Evolutionary conservation across 371 early-diverging fungal genomes (phyloP), one percentile per base, ranked within the genome.

Genomic region (Mortierella sp.): DNA sequence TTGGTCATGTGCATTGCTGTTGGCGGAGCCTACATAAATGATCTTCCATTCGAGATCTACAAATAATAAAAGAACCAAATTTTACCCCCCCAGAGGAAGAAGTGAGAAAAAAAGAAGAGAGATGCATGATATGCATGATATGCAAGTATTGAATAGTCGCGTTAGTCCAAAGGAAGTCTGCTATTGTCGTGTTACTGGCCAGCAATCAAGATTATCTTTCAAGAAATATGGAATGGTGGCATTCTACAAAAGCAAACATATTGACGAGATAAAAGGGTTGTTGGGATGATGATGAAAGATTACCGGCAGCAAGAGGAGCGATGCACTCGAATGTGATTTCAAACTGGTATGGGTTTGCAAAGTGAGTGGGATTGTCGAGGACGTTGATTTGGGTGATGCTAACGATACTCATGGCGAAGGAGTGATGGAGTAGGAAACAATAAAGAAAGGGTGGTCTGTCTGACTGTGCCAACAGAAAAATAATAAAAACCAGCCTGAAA

Each of bases 251-350:
- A 51, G 8, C n/a, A n/a, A 51, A 51, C n/a, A 9, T n/a, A n/a
- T n/a, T 18, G n/a, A 51, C 18, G 8, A 20, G n/a, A 51, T 6
- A 9, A 51, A 51, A n/a, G 9, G 14, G 43, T 24, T 22, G 47
- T 1, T 18, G 11, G n/a, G 45, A 32, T 11, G 62, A 64, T 14
- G 49, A 64, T 6, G 40, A 64, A 20, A 49, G 40, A 30, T 78
- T 90, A 96, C 97, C 98, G 84, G 96, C 95, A 73, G 93, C 78
- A 10, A 99, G 90, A 69, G 92, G 92, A 8, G 94, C 88, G 54
- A 96, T 89, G 85, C 97, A 97, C 77, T 99, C 99, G 85, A 99
- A 97, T 5, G 97, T 98, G 68, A 99, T 97, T 85, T 97, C 98
- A 73, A 99, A 94, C 76, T 92, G 90, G 84, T 96, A 95, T 16